Evolutionary conservation across 2,329 filamentous ascomycete genomes (phyloP), one percentile per base, ranked within the genome.

Genomic region (Acarospora socialis): DNA sequence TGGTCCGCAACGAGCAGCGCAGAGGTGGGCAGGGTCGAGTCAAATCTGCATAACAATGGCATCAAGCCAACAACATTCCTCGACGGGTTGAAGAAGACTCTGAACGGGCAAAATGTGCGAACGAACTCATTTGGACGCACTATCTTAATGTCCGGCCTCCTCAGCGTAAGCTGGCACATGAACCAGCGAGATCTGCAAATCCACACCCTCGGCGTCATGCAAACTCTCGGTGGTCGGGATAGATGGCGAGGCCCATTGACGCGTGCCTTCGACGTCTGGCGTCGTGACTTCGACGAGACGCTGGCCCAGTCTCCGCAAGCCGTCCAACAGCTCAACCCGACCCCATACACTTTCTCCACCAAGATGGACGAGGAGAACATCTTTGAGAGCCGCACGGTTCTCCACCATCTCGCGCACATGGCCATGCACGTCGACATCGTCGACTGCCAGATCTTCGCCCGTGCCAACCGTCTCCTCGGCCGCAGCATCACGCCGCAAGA

Each of bases 91-190:
- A 94, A 93, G 58, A 73, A 77, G 42, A 94, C 84, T 0, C 63
- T 98, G 12, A 87, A 82, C 43, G 76, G 76, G n/a, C 73, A 87
- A 40, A 74, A 73, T 35, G 86, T 95, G 4, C 73, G 77, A 32
- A 95, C 90, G 3, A 94, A 94, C 52, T 78, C 83, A 0, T 98
- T 95, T 50, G 90, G 87, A 1, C 75, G 90, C 22, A 90, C 81
- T 3, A 83, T 93, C 26, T 65, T 98, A 31, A 95, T 95, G 84
- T 80, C 87, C 1, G 90, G 90, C 0, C 60, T 98, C 17, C 63
- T 95, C 15, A 94, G 83, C 43, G 83, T 95, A 18, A 90, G 81
- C 49, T 95, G 84, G 82, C 87, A 95, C 53, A 87, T 95, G 80
- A 90, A 92, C 50, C 86, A 95, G 53, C 73, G 87, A 48, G 90